Evolutionary conservation across 352 stramenopile species (phyloP).

Genomic region (Blastocystis sp.): DNA sequence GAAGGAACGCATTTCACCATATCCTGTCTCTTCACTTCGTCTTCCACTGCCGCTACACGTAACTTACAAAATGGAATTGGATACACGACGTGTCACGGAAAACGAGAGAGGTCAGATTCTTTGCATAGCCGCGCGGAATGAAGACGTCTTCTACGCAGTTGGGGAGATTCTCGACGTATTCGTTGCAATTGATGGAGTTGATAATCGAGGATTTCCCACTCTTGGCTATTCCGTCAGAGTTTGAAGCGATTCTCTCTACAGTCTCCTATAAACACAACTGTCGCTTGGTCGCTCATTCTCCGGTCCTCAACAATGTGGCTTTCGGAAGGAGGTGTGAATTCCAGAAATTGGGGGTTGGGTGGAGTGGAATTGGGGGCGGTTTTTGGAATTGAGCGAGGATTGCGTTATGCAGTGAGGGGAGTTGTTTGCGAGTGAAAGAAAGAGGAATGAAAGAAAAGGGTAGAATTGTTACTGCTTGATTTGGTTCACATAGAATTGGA

Average conservation of each 20-base stretch:
- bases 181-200: constrained; percentile 30
- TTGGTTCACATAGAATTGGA: too few relatives aligned
- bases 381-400: too few relatives aligned
- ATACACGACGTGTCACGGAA: constrained; percentile 31
- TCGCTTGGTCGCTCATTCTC: constrained; percentile 20
- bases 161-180: constrained; percentile 29
- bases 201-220: constrained; percentile 64
- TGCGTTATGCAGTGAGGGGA: too few relatives aligned
- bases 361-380: too few relatives aligned
- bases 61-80: background rate
- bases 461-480: too few relatives aligned
- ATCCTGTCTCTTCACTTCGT: constrained; percentile 5
- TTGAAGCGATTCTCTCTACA: background rate
- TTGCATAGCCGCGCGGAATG: constrained; percentile 31
- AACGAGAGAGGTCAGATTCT: constrained; percentile 22
- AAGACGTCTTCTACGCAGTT: constrained; percentile 24
- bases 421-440: background rate
- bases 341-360: background rate
- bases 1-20: constrained; percentile 2
- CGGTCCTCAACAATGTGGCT: background rate
- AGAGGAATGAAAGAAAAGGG: background rate
- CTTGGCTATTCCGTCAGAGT: background rate
- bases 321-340: background rate
- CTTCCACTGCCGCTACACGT: background rate
- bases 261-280: constrained; percentile 54